Conservation (phyloP, 2,329 filamentous ascomycete genomes). For the Neofusicoccum sp. region DNA sequence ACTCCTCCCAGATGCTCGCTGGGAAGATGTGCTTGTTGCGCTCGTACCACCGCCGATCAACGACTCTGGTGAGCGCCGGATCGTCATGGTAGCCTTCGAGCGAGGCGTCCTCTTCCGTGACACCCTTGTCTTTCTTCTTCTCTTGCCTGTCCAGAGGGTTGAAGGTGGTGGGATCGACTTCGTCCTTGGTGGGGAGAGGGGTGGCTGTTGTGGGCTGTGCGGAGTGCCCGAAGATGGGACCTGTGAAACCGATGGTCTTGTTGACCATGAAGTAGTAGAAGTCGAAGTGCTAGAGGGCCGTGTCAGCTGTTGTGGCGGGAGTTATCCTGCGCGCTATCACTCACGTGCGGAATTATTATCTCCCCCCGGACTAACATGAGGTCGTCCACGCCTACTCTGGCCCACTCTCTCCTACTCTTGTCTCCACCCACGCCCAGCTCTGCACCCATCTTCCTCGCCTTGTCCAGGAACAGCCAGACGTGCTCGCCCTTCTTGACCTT, state of each 20-base stretch:
- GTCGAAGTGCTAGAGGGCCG: constrained; percentile 99
- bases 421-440: constrained; percentile 70
- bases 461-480: constrained; percentile 89
- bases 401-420: constrained; percentile 78
- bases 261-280: constrained; percentile 98
- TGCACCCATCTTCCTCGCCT: constrained; percentile 85
- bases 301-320: too few species aligned
- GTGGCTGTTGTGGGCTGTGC: constrained; percentile 47
- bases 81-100: constrained; percentile 77
- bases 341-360: constrained; percentile 89
- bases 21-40: constrained; percentile 98
- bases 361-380: constrained; percentile 88
- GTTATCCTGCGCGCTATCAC: too few species aligned
- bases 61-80: constrained; percentile 81
- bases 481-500: constrained; percentile 90
- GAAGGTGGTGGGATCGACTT: constrained; percentile 31
- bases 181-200: constrained; percentile 23
- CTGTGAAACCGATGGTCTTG: constrained; percentile 70
- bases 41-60: constrained; percentile 96
- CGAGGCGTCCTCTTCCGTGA: constrained; percentile 31
- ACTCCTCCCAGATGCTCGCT: constrained; percentile 92
- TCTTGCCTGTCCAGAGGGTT: constrained; percentile 42
- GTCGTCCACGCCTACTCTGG: constrained; percentile 90
- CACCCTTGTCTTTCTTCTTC: constrained; percentile 33
- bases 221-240: constrained; percentile 76